These are phyloP conservation scores for Aspergillus sparsus DNA, from an alignment of 495 filamentous ascomycete genomes.

Conservation along the genomic window DNA sequence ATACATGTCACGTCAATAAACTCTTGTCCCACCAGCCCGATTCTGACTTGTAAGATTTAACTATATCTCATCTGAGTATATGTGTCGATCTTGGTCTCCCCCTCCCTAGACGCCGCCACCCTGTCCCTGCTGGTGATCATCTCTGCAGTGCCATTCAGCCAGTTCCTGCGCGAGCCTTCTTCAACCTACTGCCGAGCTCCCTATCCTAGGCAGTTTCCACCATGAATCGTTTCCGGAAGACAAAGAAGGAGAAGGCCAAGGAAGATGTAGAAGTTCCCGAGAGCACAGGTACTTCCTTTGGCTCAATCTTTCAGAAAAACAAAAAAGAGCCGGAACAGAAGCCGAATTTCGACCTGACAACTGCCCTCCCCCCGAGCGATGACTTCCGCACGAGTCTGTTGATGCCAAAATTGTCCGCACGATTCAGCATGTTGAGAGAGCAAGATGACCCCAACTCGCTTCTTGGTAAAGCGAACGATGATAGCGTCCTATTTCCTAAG, in stretches of 20 bases:
- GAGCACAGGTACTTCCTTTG: slow-evolving; percentile 28
- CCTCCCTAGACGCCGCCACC: neutral
- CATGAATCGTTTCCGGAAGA: slow-evolving; percentile 77
- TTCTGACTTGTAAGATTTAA: slow-evolving; percentile 22
- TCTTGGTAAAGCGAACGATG: slow-evolving; percentile 90
- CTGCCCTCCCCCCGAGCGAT: slow-evolving; percentile 76
- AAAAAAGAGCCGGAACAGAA: slow-evolving; percentile 58
- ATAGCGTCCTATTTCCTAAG: slow-evolving; percentile 85
- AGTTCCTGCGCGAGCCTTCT: neutral
- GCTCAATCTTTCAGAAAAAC: slow-evolving; percentile 28
- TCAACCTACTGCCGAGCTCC: slow-evolving; percentile 2
- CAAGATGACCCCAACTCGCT: slow-evolving; percentile 87
- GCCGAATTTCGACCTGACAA: slow-evolving; percentile 68
- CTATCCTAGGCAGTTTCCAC: slow-evolving; percentile 14
- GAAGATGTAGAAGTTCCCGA: slow-evolving; percentile 51
- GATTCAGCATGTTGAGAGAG: slow-evolving; percentile 94
- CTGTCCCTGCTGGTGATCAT: slow-evolving; percentile 1
- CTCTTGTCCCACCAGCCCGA: slow-evolving; percentile 5
- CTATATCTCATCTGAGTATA: slow-evolving; percentile 11
- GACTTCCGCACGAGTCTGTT: slow-evolving; percentile 96
- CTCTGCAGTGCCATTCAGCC: slow-evolving; percentile 2
- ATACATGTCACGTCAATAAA: slow-evolving; percentile 7
- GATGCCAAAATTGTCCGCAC: slow-evolving; percentile 91
- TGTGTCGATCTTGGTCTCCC: slow-evolving; percentile 1
- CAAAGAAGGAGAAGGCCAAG: slow-evolving; percentile 61